Base-by-base conservation (phyloP, 2,329 filamentous ascomycete genomes). In the Ploettnerulaceae sp. region DNA sequence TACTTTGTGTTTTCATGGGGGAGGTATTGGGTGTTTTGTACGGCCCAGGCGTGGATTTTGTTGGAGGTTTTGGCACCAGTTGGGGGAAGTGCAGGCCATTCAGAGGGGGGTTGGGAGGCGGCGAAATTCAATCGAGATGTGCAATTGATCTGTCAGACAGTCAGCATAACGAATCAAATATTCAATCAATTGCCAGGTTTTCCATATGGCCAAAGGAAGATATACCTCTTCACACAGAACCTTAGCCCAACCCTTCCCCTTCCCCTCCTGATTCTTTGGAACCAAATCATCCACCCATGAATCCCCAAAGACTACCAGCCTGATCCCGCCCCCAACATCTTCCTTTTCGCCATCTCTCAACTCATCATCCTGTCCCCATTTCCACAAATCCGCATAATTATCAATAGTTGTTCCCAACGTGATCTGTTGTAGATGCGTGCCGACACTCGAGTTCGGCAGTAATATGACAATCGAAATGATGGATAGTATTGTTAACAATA, bases 301-400 rank as follows among this genome's bases (percentile, higher is more conserved):
- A 44, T 64, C 61, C 2, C 61, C 61, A 47, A 64, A 63, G 35
- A 63, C 54, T 4, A 64, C 58, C 28, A 64, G 34, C 24, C 57
- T 47, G 7, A 57, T 21, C 2, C 53, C 54, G 41, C 46, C 49
- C 9, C 43, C 50, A 4, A 36, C 33, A 15, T 47, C 43, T 5
- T 40, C 52, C 4, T 43, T 33, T 3, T 39, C 34, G 8, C n/a
- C n/a, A n/a, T n/a, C n/a, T n/a, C 29, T 36, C 4, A 42, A 43
- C 22, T 42, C 44, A 6, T 47, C 44, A 21, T 33, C 41, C 7
- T 21, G 1, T 4, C 45, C 51, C 58, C 57, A 61, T 15, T 40
- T 47, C 57, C 56, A 61, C 5, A 57, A 20, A 12, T 42, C 39
- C 6, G 43, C 32, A 18, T 55, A 51, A 20, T 49, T 45, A 29